A percentile compares a stretch with the other conserved stretches of the same genome.
phyloP scores from a whole-genome alignment of 805 yeast genomes.

The Isabelozyma heimii region DNA sequence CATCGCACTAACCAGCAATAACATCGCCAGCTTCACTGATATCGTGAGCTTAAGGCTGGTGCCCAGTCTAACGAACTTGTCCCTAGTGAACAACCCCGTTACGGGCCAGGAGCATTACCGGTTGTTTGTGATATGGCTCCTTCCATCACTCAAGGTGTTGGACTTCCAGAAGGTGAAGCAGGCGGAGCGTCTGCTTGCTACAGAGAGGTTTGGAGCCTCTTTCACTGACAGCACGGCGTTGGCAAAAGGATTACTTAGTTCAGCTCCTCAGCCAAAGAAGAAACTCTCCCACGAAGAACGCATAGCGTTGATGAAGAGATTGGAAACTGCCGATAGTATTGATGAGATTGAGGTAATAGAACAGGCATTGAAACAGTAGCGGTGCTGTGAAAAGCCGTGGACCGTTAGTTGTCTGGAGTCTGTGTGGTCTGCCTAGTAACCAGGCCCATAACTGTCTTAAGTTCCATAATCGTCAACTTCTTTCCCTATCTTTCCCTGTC shows the following conservation, averaged over 20 bases:
- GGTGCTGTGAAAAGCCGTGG: too few species aligned
- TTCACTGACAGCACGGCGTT: constrained; percentile 16
- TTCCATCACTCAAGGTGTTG: constrained; percentile 62
- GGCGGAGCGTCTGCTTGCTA: constrained; percentile 48
- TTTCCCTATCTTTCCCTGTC: too few species aligned
- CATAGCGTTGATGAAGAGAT: constrained; percentile 46
- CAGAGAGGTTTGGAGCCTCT: constrained; percentile 35
- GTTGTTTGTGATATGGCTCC: constrained; percentile 51
- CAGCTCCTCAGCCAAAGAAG: constrained; percentile 20
- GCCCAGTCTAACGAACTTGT: constrained; percentile 43
- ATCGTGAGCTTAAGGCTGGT: constrained; percentile 40
- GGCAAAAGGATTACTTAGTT: constrained; percentile 5
- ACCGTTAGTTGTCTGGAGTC: too few species aligned
- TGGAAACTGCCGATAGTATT: constrained; percentile 63
- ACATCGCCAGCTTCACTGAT: constrained; percentile 43
- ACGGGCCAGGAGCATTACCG: constrained; percentile 54
- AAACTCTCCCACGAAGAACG: constrained; percentile 57
- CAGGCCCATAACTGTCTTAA: too few species aligned
- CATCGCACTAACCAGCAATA: constrained; percentile 52
- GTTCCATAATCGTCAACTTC: too few species aligned
- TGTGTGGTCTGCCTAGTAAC: too few species aligned
- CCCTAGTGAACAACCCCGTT: constrained; percentile 60
- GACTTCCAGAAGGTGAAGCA: constrained; percentile 66
- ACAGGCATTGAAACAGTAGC: too few species aligned
- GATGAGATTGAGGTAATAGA: constrained; percentile 77